Base-by-base conservation (phyloP, 2,329 filamentous ascomycete genomes). In the Cadophora gregata region DNA sequence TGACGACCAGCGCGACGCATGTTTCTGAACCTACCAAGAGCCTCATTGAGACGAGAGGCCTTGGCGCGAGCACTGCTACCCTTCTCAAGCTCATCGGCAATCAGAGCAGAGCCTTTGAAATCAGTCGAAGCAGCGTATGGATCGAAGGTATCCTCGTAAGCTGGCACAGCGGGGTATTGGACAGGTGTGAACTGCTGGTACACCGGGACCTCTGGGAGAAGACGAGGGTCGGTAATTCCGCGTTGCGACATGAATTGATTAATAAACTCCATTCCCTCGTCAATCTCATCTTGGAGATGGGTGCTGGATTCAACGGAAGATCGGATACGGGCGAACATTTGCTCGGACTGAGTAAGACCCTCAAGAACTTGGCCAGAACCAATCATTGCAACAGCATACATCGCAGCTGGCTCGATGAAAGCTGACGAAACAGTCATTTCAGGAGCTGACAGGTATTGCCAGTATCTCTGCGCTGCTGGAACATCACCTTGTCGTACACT, bases 1-100 rank as follows among this genome's bases (percentile, higher is more conserved):
- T 97, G 93, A 76, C 93, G 90, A 70, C 95, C 94, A 75, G 92
- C 88, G 67, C 94, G 93, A 70, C 96, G 93, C 83, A 97, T 97
- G 81, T 97, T 97, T 78, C 90, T 92, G 80, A 98, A 93, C 73
- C 93, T 91, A 70, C 84, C 85, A 69, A 98, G 81, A 42, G 93
- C 93, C 71, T 97, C 93, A 70, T 90, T 90, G 68, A 97, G 84
- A 71, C 90, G 88, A 62, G 89, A 86, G 25, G 89, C 89, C 71
- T 89, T 88, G 67, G 62, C 70, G 51, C 75, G 75, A 50, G 91
- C 89, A 59, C 90, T 91, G 74, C 90, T 89, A 47, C 87, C 86
- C 74, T 90, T 92, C 81, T 98, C 95, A 25, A 98, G 86, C 72
- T 96, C 87, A 70, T 97, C 94, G 0, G 93, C 92, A 75, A 98